Evolutionary conservation across 1,284 basidiomycete species (phyloP).

Genomic region (Cystodermella granulosa): DNA sequence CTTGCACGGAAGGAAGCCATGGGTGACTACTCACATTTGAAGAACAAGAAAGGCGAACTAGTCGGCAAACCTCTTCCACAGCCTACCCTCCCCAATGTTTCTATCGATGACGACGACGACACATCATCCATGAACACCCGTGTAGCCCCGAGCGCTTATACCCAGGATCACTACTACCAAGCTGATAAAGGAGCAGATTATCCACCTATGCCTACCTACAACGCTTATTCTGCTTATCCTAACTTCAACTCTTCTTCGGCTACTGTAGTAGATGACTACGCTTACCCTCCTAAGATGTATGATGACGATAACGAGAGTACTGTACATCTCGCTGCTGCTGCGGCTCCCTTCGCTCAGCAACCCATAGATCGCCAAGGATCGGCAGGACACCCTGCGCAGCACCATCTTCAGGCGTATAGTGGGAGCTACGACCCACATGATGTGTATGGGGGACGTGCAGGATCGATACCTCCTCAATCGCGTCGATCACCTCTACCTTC

Average conservation of each 20-base stretch:
- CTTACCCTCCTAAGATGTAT: constrained; percentile 39
- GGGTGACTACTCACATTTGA: constrained; percentile 85
- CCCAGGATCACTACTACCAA: constrained; percentile 51
- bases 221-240: constrained; percentile 49
- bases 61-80: constrained; percentile 83
- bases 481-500: constrained; percentile 12
- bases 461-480: constrained; percentile 25
- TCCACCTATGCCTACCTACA: constrained; percentile 70
- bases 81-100: constrained; percentile 90
- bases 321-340: constrained; percentile 50
- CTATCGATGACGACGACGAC: constrained; percentile 78
- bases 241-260: constrained; percentile 55
- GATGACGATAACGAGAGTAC: constrained; percentile 64
- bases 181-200: constrained; percentile 53
- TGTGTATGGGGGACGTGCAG: constrained; percentile 49
- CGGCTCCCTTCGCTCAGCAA: constrained; percentile 52
- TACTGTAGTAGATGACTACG: constrained; percentile 46
- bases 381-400: constrained; percentile 23
- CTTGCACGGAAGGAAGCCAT: constrained; percentile 86
- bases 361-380: constrained; percentile 30
- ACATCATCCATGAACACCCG: constrained; percentile 55
- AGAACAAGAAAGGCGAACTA: constrained; percentile 88
- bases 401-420: constrained; percentile 14
- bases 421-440: constrained; percentile 45
- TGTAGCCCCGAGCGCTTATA: constrained; percentile 50